phyloP scores from a whole-genome alignment of 176 grass and related monocot species.

The Musa itinerans region DNA sequence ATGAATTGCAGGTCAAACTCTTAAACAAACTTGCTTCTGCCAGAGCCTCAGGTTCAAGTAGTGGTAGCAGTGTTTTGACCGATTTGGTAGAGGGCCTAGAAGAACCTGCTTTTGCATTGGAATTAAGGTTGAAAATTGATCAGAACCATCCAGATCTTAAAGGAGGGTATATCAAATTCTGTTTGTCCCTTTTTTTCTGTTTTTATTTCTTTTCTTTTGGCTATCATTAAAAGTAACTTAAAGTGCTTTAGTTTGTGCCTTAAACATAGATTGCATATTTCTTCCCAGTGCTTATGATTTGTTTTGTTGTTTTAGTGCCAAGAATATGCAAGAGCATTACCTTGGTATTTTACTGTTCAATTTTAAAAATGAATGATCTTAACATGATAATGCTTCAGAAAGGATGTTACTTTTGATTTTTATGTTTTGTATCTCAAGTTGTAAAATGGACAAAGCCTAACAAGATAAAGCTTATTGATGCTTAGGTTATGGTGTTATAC shows the following conservation, averaged over 20 bases:
- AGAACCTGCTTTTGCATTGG: slow-evolving; percentile 51
- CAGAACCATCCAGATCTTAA: slow-evolving; percentile 72
- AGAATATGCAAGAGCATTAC: too few species aligned
- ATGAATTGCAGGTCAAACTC: slow-evolving; percentile 62
- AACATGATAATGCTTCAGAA: too few species aligned
- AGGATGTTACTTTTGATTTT: background rate
- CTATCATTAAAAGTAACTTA: background rate
- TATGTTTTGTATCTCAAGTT: background rate
- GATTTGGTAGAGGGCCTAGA: slow-evolving; percentile 80
- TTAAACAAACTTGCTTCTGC: slow-evolving; percentile 84
- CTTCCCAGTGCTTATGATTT: background rate
- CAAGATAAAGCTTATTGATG: background rate
- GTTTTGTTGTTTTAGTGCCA: too few species aligned
- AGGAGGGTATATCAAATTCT: slow-evolving; percentile 61
- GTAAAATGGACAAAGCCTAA: background rate
- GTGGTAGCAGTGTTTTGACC: slow-evolving; percentile 66
- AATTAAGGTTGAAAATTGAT: slow-evolving; percentile 95
- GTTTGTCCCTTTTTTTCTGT: background rate
- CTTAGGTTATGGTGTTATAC: too few species aligned
- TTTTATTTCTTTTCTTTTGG: background rate
- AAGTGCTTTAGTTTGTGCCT: background rate
- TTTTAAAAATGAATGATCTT: background rate
- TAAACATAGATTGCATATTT: background rate
- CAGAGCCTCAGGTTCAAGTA: slow-evolving; percentile 49
- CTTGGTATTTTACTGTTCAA: background rate